Base-by-base conservation (phyloP, 1,284 basidiomycete genomes). In the Boletus semigastroideus region DNA sequence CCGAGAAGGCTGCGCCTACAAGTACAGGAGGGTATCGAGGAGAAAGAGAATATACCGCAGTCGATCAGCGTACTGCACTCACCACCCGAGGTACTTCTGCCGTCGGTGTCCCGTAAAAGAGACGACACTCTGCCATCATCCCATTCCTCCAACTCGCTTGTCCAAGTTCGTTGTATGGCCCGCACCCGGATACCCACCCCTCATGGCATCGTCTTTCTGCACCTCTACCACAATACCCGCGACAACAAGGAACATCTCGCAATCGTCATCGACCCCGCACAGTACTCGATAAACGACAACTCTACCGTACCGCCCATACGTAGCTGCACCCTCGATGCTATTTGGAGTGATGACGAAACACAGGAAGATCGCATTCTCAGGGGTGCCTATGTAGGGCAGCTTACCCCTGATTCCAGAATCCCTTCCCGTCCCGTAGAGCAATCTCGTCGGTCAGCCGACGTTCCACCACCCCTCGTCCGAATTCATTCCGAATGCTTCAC, bases 401-500 rank as follows among this genome's bases (percentile, higher is more conserved):
- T 99, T 6, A 82, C 84, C 4, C 73, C 83, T 4, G 72, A 75
- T 2, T 78, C 81, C 0, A 83, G 81, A 51, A 71, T 69, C 19
- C 73, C 83, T 0, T 87, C 84, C 12, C 67, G 71, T 17, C 79
- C 83, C 13, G 59, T 72, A 42, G 59, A 67, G 43, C 63, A 20
- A 52, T 59, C 59, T 50, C 49, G 47, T 46, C 48, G 52, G 50
- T 53, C 51, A 8, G 49, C 54, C n/a, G 66, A 74, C 49, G 67
- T 86, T 34, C 88, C 86, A 3, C 74, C 87, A 0, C 94, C 97
- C 0, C 82, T 99, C 48, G 87, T 99, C 31, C 85, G 97, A 20
- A 95, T 99, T 49, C 97, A 99, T 73, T 96, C 93, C 19, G 97
- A 99, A 69, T 99, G 97, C 71, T 99, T 95, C 72, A 99, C 97